Percentiles rank a stretch among this genome's conserved stretches.
phyloP scores from a whole-genome alignment of 1,284 basidiomycete genomes.

The Laetiporus sulphureus region DNA sequence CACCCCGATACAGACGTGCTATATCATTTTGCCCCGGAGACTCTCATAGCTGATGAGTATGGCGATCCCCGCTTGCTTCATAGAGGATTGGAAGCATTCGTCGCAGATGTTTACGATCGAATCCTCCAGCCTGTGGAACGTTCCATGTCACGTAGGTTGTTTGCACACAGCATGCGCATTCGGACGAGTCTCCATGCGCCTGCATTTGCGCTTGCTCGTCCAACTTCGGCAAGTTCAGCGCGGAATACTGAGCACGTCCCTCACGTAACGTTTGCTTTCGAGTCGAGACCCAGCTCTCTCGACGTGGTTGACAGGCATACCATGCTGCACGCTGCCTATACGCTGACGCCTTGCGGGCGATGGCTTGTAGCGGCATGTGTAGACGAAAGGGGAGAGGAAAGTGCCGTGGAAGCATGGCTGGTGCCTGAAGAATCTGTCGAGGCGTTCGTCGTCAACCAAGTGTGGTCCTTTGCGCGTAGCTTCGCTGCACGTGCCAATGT shows the following conservation, averaged over 20 bases:
- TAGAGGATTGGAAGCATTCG: constrained; percentile 40
- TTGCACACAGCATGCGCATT: constrained; percentile 30
- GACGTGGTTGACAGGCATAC: constrained; percentile 67
- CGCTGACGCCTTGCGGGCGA: constrained; percentile 52
- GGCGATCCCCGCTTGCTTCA: constrained; percentile 33
- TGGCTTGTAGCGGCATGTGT: constrained; percentile 73
- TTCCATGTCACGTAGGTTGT: constrained; percentile 45
- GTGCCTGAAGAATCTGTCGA: constrained; percentile 37
- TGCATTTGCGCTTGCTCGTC: constrained; percentile 54
- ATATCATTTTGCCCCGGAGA: constrained; percentile 67
- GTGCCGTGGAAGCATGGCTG: constrained; percentile 60
- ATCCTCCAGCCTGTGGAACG: constrained; percentile 56
- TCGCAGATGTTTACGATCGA: constrained; percentile 63
- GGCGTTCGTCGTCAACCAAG: constrained; percentile 39
- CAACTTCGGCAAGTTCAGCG: constrained; percentile 27
- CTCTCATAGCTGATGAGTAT: constrained; percentile 38
- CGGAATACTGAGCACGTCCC: background rate
- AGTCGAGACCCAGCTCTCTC: constrained; percentile 41
- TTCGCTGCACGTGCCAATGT: constrained; percentile 59
- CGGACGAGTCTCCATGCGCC: constrained; percentile 55
- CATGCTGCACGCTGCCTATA: constrained; percentile 72
- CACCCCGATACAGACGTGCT: constrained; percentile 39
- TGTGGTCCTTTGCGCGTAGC: constrained; percentile 62
- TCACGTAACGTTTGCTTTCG: constrained; percentile 35
- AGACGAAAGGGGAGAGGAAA: constrained; percentile 71